A percentile compares a stretch with the other conserved stretches of the same genome.
Evolutionary conservation across 495 filamentous ascomycete genomes (phyloP).

Genomic region (Lepidopterella palustris): DNA sequence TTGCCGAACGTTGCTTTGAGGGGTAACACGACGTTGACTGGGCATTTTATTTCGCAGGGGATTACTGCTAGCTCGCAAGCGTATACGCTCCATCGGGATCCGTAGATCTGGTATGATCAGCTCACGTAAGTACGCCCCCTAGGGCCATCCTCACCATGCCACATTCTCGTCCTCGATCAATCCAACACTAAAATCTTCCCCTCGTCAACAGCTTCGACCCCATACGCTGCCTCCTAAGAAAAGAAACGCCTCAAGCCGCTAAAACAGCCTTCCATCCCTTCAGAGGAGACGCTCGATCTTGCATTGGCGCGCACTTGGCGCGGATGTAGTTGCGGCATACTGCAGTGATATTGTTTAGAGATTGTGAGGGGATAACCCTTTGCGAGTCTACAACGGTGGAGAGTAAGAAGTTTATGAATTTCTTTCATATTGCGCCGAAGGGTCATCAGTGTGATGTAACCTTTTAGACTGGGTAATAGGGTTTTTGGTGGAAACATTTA

Average conservation of each 20-base stretch:
- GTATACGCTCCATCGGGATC: conserved; percentile 40
- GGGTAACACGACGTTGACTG: conserved; percentile 29
- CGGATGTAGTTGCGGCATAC: conserved; percentile 15
- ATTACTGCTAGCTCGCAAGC: conserved; percentile 37
- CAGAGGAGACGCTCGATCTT: conserved; percentile 44
- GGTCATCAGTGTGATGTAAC: conserved; percentile 21
- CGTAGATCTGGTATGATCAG: conserved; percentile 34
- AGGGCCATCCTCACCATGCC: too few relatives aligned
- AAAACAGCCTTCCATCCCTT: conserved; percentile 50
- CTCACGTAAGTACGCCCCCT: conserved; percentile 9
- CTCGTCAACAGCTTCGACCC: conserved; percentile 38
- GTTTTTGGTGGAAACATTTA: too few relatives aligned
- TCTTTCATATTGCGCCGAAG: conserved; percentile 26
- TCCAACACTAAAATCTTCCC: not conserved
- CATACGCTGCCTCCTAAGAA: conserved; percentile 36
- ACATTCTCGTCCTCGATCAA: too few relatives aligned
- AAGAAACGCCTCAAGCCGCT: conserved; percentile 33
- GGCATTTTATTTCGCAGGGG: conserved; percentile 30
- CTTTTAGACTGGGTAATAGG: too few relatives aligned
- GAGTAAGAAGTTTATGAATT: conserved; percentile 21
- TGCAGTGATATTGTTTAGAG: conserved; percentile 10
- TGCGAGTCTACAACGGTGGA: conserved; percentile 10
- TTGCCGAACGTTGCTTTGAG: conserved; percentile 23
- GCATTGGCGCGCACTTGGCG: conserved; percentile 22
- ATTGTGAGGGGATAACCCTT: conserved; percentile 4